Percentiles rank a stretch among this genome's conserved stretches.
These are phyloP conservation scores for Trametes sp. DNA, from an alignment of 1,284 basidiomycete genomes.

Conservation along the genomic window DNA sequence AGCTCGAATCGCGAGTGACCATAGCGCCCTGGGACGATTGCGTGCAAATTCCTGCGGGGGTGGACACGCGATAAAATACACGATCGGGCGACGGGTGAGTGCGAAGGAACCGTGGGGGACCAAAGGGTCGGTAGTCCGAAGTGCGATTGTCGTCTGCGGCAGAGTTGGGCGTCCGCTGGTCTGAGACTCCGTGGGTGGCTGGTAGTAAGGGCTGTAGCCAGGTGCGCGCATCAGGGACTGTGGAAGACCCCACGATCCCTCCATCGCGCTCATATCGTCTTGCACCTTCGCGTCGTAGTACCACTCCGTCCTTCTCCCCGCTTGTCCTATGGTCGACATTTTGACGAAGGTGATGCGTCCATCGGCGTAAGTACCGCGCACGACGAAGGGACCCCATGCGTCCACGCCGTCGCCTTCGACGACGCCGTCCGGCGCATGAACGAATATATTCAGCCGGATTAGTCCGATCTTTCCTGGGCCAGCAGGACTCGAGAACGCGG, in stretches of 20 bases:
- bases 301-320: not conserved
- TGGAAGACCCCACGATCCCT: not conserved
- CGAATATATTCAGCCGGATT: too few relatives aligned
- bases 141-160: not conserved
- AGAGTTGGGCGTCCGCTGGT: too few relatives aligned
- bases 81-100: slow-evolving; percentile 10
- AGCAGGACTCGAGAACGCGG: too few relatives aligned
- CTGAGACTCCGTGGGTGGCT: not conserved
- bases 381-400: slow-evolving; percentile 5
- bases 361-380: not conserved
- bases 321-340: not conserved
- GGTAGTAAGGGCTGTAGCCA: too few relatives aligned
- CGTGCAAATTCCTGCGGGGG: not conserved
- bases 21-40: slow-evolving; percentile 5
- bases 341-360: slow-evolving; percentile 1
- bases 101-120: not conserved
- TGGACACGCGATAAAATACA: slow-evolving; percentile 9
- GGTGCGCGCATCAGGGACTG: not conserved
- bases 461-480: too few relatives aligned
- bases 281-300: slow-evolving; percentile 1
- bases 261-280: not conserved
- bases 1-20: slow-evolving; percentile 11
- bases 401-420: slow-evolving; percentile 10
- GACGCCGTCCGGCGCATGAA: not conserved
- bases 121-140: not conserved